phyloP scores from a whole-genome alignment of 2,329 filamentous ascomycete species.

The Fusarium anguioides region DNA sequence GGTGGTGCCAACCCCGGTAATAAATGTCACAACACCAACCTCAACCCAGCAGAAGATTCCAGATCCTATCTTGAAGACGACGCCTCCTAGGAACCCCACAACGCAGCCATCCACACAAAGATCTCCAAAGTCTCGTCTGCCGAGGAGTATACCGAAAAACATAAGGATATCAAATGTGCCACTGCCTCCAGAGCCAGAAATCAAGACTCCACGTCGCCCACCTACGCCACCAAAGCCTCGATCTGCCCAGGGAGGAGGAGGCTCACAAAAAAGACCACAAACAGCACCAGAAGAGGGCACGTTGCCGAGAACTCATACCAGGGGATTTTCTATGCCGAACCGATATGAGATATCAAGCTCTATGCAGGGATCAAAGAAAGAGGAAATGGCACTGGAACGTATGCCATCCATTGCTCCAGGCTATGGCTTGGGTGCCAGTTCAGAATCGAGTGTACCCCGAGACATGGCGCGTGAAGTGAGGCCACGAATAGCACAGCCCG shows the following conservation, averaged over 20 bases:
- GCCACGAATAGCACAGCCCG: constrained; percentile 14
- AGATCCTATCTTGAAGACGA: constrained; percentile 1
- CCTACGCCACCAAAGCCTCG: constrained; percentile 35
- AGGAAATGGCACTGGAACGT: constrained; percentile 18
- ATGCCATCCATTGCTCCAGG: constrained; percentile 12
- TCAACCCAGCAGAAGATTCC: not conserved
- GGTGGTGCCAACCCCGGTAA: not conserved
- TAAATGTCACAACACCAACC: constrained; percentile 3
- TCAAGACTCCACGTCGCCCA: constrained; percentile 20
- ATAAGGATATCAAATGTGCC: constrained; percentile 21
- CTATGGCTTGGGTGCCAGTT: constrained; percentile 4
- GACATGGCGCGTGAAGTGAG: not conserved
- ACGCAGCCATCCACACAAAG: constrained; percentile 1
- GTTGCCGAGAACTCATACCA: not conserved
- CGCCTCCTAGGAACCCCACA: not conserved
- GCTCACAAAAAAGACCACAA: constrained; percentile 8
- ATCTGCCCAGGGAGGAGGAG: not conserved
- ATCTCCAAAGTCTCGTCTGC: constrained; percentile 23
- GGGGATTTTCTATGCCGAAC: constrained; percentile 15
- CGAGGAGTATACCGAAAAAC: constrained; percentile 2
- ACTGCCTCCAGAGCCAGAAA: constrained; percentile 25
- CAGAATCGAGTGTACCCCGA: constrained; percentile 5
- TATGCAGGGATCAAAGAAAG: constrained; percentile 4
- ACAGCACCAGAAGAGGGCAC: constrained; percentile 16
- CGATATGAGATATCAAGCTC: constrained; percentile 13